A percentile compares a stretch with the other conserved stretches of the same genome.
Evolutionary conservation across 768 basidiomycete species (phyloP).

Genomic region (Trametes maxima): DNA sequence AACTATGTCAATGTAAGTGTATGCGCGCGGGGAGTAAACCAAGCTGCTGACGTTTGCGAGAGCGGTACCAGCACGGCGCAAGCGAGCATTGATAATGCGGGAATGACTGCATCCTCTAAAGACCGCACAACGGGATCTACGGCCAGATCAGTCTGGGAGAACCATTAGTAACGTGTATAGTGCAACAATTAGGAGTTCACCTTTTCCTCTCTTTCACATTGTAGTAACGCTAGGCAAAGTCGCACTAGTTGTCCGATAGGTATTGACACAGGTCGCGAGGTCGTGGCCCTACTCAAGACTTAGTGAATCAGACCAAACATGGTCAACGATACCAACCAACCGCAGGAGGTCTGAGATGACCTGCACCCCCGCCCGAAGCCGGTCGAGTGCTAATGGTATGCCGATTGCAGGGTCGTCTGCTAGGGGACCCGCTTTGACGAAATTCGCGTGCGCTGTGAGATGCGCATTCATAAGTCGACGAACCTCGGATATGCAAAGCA

Average conservation of each 20-base stretch:
- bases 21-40: not conserved
- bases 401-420: slow-evolving; percentile 49
- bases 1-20: slow-evolving; percentile 39
- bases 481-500: slow-evolving; percentile 8
- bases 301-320: slow-evolving; percentile 2
- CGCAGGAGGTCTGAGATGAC: slow-evolving; percentile 55
- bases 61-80: slow-evolving; percentile 54
- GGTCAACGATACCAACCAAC: slow-evolving; percentile 9
- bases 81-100: slow-evolving; percentile 54
- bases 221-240: slow-evolving; percentile 51
- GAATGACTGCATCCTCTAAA: slow-evolving; percentile 56
- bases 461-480: not conserved
- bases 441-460: slow-evolving; percentile 19
- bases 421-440: slow-evolving; percentile 23
- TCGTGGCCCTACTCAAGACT: slow-evolving; percentile 46
- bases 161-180: not conserved
- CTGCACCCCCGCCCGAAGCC: slow-evolving; percentile 54
- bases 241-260: slow-evolving; percentile 66
- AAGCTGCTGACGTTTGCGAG: slow-evolving; percentile 45
- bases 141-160: slow-evolving; percentile 47
- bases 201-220: slow-evolving; percentile 49
- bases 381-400: slow-evolving; percentile 61
- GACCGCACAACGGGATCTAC: slow-evolving; percentile 52
- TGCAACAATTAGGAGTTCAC: slow-evolving; percentile 30
- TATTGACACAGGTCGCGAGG: slow-evolving; percentile 64